Conservation (phyloP, 2,329 filamentous ascomycete genomes). For the Orbilia brochopaga region DNA sequence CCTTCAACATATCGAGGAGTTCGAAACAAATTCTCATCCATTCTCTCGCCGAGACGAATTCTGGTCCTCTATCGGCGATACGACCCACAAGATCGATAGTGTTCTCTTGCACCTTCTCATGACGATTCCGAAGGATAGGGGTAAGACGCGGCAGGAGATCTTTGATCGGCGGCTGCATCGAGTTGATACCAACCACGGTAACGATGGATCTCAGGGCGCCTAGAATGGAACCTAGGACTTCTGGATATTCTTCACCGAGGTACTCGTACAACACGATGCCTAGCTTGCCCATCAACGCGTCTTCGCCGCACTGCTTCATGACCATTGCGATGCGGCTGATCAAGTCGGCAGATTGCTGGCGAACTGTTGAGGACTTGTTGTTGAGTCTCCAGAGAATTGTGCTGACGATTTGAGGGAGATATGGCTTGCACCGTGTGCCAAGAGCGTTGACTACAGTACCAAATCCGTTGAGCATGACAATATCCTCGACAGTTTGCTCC, state of each 20-base stretch:
- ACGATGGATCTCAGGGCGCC: slow-evolving; percentile 95
- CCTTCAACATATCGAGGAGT: slow-evolving; percentile 97
- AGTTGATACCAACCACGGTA: slow-evolving; percentile 94
- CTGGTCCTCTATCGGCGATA: slow-evolving; percentile 94
- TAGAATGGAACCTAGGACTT: slow-evolving; percentile 94
- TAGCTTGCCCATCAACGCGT: slow-evolving; percentile 92
- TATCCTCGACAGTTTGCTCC: slow-evolving; percentile 94
- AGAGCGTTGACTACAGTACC: slow-evolving; percentile 96
- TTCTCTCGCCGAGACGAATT: slow-evolving; percentile 94
- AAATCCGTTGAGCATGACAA: slow-evolving; percentile 95
- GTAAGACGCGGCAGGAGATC: slow-evolving; percentile 93
- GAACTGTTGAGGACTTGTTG: slow-evolving; percentile 96
- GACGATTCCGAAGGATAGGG: slow-evolving; percentile 95
- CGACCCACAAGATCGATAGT: slow-evolving; percentile 97
- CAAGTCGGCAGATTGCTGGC: slow-evolving; percentile 94
- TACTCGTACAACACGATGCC: slow-evolving; percentile 96
- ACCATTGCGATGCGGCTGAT: slow-evolving; percentile 97
- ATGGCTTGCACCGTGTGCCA: slow-evolving; percentile 91
- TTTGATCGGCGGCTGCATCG: slow-evolving; percentile 98
- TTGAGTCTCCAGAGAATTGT: slow-evolving; percentile 96
- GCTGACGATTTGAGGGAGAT: slow-evolving; percentile 93
- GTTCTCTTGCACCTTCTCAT: slow-evolving; percentile 99
- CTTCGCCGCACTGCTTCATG: slow-evolving; percentile 98
- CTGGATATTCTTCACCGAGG: slow-evolving; percentile 96
- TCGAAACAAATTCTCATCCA: slow-evolving; percentile 99